These are phyloP conservation scores for Phycomyces nitens DNA, from an alignment of 192 early-diverging fungal genomes.

Conservation along the genomic window DNA sequence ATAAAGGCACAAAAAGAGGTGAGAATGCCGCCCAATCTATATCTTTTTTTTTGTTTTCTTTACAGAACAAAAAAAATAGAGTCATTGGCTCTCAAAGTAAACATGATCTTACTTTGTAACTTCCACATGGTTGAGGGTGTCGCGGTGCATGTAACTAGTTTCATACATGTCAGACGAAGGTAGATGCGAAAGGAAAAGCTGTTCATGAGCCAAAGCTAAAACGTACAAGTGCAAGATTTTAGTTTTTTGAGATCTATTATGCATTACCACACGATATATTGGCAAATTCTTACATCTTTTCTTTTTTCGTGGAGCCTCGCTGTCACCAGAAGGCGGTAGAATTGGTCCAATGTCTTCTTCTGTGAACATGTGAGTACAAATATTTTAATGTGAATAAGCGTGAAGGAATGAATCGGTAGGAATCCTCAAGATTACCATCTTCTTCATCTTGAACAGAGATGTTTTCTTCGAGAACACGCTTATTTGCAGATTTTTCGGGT, in stretches of 20 bases:
- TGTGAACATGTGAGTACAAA: background rate
- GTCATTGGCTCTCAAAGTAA: background rate
- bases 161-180: slow-evolving; percentile 93
- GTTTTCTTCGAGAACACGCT: too few relatives aligned
- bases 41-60: background rate
- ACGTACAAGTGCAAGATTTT: background rate
- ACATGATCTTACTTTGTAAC: slow-evolving; percentile 57
- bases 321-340: slow-evolving; percentile 21
- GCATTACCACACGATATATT: too few relatives aligned
- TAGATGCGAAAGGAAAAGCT: slow-evolving; percentile 73
- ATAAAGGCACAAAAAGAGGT: too few relatives aligned
- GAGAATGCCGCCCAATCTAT: background rate
- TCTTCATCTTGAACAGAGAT: too few relatives aligned
- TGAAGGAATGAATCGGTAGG: too few relatives aligned
- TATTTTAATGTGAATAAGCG: too few relatives aligned
- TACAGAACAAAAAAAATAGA: background rate
- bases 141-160: slow-evolving; percentile 93
- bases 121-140: slow-evolving; percentile 75
- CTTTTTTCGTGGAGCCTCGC: slow-evolving; percentile 31
- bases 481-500: too few relatives aligned
- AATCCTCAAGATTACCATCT: too few relatives aligned
- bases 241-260: background rate
- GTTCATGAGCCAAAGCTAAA: slow-evolving; percentile 63
- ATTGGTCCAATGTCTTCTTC: slow-evolving; percentile 41
- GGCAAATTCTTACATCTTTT: slow-evolving; percentile 23